Conservation (phyloP, 2,329 filamentous ascomycete species). For the Epichloe gansuensis region DNA sequence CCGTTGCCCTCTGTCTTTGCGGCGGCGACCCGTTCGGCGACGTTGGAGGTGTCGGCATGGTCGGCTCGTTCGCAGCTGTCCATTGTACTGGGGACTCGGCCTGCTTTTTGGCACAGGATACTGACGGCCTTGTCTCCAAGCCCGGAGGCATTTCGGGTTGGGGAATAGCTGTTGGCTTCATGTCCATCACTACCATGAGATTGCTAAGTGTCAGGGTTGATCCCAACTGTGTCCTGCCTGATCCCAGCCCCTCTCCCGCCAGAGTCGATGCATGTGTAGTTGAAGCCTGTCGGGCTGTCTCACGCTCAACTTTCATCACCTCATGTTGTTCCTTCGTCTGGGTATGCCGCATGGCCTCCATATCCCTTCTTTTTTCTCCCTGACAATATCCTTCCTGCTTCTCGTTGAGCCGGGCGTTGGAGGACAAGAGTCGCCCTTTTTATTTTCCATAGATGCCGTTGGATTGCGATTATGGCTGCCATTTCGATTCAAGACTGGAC, state of each 20-base stretch:
- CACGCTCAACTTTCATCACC: neutral
- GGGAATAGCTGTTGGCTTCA: constrained; percentile 19
- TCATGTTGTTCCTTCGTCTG: constrained; percentile 12
- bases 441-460: constrained; percentile 4
- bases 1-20: constrained; percentile 12
- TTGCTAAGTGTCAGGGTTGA: constrained; percentile 17
- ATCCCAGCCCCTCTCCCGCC: neutral
- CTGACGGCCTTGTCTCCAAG: neutral
- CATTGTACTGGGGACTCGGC: neutral
- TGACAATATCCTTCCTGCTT: constrained; percentile 26
- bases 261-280: neutral
- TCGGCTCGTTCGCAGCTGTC: constrained; percentile 1
- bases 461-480: neutral
- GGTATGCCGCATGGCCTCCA: constrained; percentile 20
- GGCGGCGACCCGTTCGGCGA: constrained; percentile 18
- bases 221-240: neutral
- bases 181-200: constrained; percentile 28
- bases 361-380: constrained; percentile 28
- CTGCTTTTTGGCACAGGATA: neutral
- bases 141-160: neutral
- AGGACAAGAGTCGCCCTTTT: constrained; percentile 8
- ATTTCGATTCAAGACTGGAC: neutral
- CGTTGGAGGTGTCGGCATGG: constrained; percentile 19
- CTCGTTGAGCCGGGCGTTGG: constrained; percentile 13
- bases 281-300: neutral